phyloP scores from a whole-genome alignment of 805 yeast genomes.

The Cyberlindnera misumaiensis region DNA sequence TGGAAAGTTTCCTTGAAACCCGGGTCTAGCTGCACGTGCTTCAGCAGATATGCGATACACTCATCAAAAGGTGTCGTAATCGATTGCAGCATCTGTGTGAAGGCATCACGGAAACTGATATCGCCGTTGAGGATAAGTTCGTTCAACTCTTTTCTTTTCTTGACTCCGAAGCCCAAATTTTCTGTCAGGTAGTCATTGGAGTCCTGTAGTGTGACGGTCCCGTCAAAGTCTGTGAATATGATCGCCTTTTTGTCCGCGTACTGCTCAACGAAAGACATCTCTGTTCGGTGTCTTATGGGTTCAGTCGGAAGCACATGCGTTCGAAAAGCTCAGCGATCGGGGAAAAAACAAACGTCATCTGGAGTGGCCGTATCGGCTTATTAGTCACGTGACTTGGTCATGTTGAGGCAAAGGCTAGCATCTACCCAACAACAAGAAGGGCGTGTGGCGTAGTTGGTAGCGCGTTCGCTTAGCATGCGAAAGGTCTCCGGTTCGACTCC shows the following conservation, averaged over 20 bases:
- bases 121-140: conserved; percentile 64
- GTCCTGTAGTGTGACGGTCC: conserved; percentile 93
- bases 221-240: conserved; percentile 96
- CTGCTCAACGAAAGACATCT: conserved; percentile 20
- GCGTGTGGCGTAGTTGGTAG: conserved; percentile 83
- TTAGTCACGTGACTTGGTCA: too few species aligned
- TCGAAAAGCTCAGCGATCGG: too few species aligned
- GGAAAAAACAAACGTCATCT: too few species aligned
- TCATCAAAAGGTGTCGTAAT: conserved; percentile 69
- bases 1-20: conserved; percentile 79
- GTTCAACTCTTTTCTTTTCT: conserved; percentile 58
- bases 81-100: conserved; percentile 77
- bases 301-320: too few species aligned
- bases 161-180: conserved; percentile 76
- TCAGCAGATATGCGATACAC: conserved; percentile 64
- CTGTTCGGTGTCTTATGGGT: background rate
- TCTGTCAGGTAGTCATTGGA: conserved; percentile 91
- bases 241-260: conserved; percentile 48
- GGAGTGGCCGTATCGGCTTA: too few species aligned
- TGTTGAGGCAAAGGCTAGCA: too few species aligned
- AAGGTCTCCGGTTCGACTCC: conserved; percentile 77
- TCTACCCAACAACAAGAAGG: conserved; percentile 33
- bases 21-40: conserved; percentile 74
- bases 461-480: conserved; percentile 78
- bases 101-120: conserved; percentile 75